phyloP scores from a whole-genome alignment of 169 alveolate species.

The Plasmodium yoelii region DNA sequence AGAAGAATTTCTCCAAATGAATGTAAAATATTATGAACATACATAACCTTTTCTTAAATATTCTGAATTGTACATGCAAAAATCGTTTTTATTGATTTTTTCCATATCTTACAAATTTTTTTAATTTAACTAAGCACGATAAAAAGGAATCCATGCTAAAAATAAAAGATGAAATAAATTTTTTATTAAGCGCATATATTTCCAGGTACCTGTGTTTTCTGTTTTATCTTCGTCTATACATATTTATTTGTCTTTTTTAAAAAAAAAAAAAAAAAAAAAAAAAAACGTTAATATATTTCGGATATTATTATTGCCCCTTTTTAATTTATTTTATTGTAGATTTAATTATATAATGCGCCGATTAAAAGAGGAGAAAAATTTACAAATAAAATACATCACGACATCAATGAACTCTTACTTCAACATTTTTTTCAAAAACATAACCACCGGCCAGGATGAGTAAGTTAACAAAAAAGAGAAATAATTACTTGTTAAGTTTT shows the following conservation, averaged over 20 bases:
- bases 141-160: conserved; percentile 18
- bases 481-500: no score
- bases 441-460: conserved; percentile 34
- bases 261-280: no score
- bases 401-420: conserved; percentile 58
- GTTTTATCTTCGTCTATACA: background rate
- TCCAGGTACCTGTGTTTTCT: conserved; percentile 19
- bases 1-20: background rate
- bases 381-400: conserved; percentile 44
- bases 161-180: conserved; percentile 44
- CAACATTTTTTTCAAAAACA: conserved; percentile 32
- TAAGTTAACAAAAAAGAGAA: background rate
- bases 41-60: background rate
- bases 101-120: background rate
- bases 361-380: conserved; percentile 47
- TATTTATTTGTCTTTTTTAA: background rate
- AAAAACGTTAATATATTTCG: no score
- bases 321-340: background rate
- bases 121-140: conserved; percentile 10
- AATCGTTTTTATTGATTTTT: background rate
- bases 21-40: conserved; percentile 23
- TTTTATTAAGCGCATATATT: conserved; percentile 45
- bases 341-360: conserved; percentile 64
- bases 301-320: no score
- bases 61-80: background rate